Percentiles rank a stretch among this genome's conserved stretches.
phyloP scores from a whole-genome alignment of 2,329 filamentous ascomycete genomes.

The Xylaria digitata region DNA sequence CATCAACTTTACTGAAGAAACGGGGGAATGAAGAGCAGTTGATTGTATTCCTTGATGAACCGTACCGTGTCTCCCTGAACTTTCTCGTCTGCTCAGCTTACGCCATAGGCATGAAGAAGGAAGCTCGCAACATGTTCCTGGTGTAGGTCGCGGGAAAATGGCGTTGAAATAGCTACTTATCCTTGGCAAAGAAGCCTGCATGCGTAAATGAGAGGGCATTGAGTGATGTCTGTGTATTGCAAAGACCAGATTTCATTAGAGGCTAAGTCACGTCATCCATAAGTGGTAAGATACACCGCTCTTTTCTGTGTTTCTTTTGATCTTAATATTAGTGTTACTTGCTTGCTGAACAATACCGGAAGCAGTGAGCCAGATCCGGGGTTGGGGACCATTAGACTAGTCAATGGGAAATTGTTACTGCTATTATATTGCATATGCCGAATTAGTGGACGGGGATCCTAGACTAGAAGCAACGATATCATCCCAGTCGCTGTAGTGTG shows the following conservation, averaged over 20 bases:
- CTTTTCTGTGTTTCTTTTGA: constrained; percentile 19
- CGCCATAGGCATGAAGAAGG: neutral
- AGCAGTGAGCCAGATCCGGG: constrained; percentile 20
- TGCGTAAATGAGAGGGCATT: constrained; percentile 4
- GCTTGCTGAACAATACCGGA: constrained; percentile 18
- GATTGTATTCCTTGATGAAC: neutral
- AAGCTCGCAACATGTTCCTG: constrained; percentile 17
- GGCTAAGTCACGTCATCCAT: constrained; percentile 7
- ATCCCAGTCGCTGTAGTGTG: constrained; percentile 17
- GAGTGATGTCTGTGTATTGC: neutral
- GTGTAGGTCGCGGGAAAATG: constrained; percentile 30
- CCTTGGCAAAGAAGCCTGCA: neutral
- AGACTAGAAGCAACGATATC: constrained; percentile 25
- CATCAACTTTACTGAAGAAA: neutral
- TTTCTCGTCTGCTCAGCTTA: constrained; percentile 4
- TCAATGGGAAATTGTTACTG: constrained; percentile 29
- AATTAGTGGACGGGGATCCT: constrained; percentile 18
- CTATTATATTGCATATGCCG: constrained; percentile 25
- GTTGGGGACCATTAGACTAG: constrained; percentile 18
- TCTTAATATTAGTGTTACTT: constrained; percentile 22
- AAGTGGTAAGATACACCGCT: constrained; percentile 24
- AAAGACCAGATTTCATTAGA: constrained; percentile 4
- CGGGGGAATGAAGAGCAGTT: neutral
- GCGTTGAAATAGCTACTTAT: constrained; percentile 1
- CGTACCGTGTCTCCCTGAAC: neutral